phyloP scores from a whole-genome alignment of 208 protist genomes.

The Herpetomonas samuelpessoai region DNA sequence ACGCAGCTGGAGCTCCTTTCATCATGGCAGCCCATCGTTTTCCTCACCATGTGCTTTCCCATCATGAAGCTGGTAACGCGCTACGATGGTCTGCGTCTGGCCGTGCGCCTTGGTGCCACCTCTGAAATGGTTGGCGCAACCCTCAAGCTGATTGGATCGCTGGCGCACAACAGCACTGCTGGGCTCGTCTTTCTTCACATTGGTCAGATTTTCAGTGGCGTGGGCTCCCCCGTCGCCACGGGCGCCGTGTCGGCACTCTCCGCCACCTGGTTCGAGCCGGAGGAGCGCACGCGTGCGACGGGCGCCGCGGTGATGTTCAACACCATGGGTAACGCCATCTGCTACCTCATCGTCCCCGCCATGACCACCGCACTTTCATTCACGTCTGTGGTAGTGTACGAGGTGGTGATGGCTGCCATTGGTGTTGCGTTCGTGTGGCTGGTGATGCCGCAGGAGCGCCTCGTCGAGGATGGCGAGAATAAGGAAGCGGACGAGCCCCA shows the following conservation, averaged over 20 bases:
- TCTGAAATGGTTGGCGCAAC: slow-evolving; percentile 61
- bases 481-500: slow-evolving; percentile 7
- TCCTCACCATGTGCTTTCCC: slow-evolving; percentile 62
- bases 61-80: slow-evolving; percentile 77
- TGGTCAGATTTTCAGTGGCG: slow-evolving; percentile 80
- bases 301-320: slow-evolving; percentile 80
- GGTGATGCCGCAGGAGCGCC: slow-evolving; percentile 54
- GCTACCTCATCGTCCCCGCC: slow-evolving; percentile 72
- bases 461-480: slow-evolving; percentile 11
- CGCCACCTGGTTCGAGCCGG: slow-evolving; percentile 74
- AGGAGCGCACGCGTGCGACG: slow-evolving; percentile 82
- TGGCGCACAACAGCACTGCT: slow-evolving; percentile 29
- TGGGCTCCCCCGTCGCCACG: slow-evolving; percentile 83
- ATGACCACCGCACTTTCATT: slow-evolving; percentile 52
- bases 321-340: slow-evolving; percentile 76
- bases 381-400: slow-evolving; percentile 63
- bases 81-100: slow-evolving; percentile 69
- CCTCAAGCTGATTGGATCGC: slow-evolving; percentile 61
- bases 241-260: slow-evolving; percentile 79
- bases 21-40: slow-evolving; percentile 82
- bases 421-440: slow-evolving; percentile 46
- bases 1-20: slow-evolving; percentile 67
- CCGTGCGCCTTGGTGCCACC: slow-evolving; percentile 60
- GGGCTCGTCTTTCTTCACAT: slow-evolving; percentile 73
- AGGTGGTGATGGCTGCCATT: slow-evolving; percentile 56